Percentiles rank a stretch among this genome's conserved stretches.
Conservation (phyloP, 305 asterid genomes). For the Fraxinus latifolia region DNA sequence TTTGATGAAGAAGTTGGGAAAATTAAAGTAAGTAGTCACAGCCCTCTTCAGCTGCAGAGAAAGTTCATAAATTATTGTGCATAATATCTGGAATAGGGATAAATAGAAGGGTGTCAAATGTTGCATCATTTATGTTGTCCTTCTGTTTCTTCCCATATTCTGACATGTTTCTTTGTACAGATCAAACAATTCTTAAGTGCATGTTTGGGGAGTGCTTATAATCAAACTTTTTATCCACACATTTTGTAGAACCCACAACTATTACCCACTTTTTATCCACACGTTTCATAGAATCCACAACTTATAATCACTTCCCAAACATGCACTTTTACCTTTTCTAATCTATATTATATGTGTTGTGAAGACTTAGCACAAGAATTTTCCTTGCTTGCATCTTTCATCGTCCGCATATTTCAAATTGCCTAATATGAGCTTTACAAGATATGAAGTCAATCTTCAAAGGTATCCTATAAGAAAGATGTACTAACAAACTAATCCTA, state of each 20-base stretch:
- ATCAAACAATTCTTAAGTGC: background rate
- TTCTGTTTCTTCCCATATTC: background rate
- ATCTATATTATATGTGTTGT: background rate
- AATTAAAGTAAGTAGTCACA: conserved; percentile 43
- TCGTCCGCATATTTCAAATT: background rate
- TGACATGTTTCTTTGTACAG: background rate
- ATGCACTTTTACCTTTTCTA: background rate
- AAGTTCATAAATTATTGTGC: background rate
- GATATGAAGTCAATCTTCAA: background rate
- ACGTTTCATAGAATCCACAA: background rate
- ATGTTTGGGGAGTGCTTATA: background rate
- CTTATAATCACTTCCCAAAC: background rate
- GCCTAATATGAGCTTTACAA: background rate
- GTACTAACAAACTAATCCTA: background rate
- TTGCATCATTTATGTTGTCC: background rate
- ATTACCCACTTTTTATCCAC: background rate
- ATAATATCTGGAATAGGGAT: background rate
- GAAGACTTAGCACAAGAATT: background rate
- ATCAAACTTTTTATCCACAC: background rate
- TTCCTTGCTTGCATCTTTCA: background rate
- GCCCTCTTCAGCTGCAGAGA: conserved; percentile 1
- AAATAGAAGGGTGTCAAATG: background rate
- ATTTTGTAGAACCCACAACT: background rate
- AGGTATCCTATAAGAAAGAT: background rate
- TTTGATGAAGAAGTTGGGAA: conserved; percentile 43